A percentile compares a stretch with the other conserved stretches of the same genome.
Conservation (phyloP, 2,329 filamentous ascomycete genomes). For the Pseudogymnoascus sp. region DNA sequence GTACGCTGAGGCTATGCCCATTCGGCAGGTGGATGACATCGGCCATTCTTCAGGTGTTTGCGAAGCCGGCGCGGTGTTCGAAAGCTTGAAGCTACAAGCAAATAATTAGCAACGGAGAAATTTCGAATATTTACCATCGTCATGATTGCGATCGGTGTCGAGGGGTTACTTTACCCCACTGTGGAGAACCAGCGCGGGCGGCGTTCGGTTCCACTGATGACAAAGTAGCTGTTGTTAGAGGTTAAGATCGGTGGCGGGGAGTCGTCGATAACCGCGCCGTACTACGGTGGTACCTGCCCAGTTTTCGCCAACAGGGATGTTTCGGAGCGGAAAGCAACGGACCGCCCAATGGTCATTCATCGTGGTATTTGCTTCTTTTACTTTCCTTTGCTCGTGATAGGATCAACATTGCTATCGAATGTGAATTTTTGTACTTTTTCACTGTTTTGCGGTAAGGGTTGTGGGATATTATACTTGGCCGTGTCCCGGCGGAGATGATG, state of each 20-base stretch:
- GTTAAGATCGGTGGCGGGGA: not conserved
- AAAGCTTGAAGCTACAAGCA: not conserved
- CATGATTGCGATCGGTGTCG: slow-evolving; percentile 2
- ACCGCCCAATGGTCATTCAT: not conserved
- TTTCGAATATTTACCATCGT: slow-evolving; percentile 2
- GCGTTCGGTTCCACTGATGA: not conserved
- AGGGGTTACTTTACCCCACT: slow-evolving; percentile 7
- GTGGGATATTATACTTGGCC: not conserved
- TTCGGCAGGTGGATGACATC: slow-evolving; percentile 68
- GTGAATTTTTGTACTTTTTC: too few relatives aligned
- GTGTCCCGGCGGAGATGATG: not conserved
- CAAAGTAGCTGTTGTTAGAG: not conserved
- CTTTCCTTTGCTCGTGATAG: not conserved
- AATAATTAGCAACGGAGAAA: not conserved
- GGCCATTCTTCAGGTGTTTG: not conserved
- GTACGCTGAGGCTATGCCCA: slow-evolving; percentile 73
- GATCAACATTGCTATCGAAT: not conserved
- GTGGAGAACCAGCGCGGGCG: not conserved
- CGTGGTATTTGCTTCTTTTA: not conserved
- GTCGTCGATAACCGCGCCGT: not conserved
- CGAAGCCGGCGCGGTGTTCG: not conserved
- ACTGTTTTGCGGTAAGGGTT: too few relatives aligned
- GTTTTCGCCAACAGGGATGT: not conserved
- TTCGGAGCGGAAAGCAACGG: not conserved
- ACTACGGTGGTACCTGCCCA: not conserved